Percentiles rank a stretch among this genome's conserved stretches.
These are phyloP conservation scores for Fusarium luffae DNA, from an alignment of 2,329 filamentous ascomycete genomes.

Conservation along the genomic window DNA sequence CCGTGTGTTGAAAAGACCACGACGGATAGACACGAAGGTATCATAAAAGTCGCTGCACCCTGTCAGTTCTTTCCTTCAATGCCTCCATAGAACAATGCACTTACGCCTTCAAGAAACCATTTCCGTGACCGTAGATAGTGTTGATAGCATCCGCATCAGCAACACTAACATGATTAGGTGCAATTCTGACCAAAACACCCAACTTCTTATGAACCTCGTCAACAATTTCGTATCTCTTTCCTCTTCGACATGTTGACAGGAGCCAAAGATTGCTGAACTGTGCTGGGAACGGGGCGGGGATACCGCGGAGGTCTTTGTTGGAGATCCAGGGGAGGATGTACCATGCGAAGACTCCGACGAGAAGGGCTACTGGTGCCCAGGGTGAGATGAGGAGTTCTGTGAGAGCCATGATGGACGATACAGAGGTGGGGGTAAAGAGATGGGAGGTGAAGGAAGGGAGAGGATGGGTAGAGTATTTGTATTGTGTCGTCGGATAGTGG, in stretches of 20 bases:
- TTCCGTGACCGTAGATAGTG: constrained; percentile 81
- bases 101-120: constrained; percentile 77
- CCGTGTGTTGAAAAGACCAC: constrained; percentile 90
- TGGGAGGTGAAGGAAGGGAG: background rate
- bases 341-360: constrained; percentile 22
- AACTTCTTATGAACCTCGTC: constrained; percentile 78
- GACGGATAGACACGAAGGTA: constrained; percentile 86
- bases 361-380: constrained; percentile 32
- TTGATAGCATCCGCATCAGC: constrained; percentile 82
- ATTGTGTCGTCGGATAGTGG: background rate
- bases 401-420: constrained; percentile 21
- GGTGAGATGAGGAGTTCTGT: constrained; percentile 32
- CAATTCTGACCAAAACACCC: constrained; percentile 57
- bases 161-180: constrained; percentile 80
- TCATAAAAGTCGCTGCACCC: constrained; percentile 76
- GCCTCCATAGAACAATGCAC: too few relatives aligned
- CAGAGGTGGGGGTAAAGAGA: too few relatives aligned
- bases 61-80: too few relatives aligned
- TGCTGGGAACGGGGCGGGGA: constrained; percentile 72
- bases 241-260: constrained; percentile 71
- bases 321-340: constrained; percentile 59
- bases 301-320: constrained; percentile 59
- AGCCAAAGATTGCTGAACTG: constrained; percentile 85
- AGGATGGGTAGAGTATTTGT: background rate
- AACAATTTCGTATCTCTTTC: constrained; percentile 71